Evolutionary conservation across 805 yeast species (phyloP), one percentile per base, ranked within the genome.

Genomic region (Yarrowia hollandica): DNA sequence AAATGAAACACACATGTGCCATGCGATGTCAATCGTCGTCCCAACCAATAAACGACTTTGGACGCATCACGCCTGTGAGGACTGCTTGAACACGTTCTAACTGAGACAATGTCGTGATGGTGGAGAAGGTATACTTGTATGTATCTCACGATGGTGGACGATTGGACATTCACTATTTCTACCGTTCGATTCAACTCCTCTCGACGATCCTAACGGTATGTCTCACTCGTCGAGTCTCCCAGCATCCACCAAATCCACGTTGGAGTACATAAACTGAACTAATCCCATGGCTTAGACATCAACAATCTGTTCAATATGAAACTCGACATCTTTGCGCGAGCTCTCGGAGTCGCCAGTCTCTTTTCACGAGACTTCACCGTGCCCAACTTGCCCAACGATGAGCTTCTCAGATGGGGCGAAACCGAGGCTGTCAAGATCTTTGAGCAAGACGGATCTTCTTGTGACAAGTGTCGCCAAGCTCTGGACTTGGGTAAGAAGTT

Each of bases 31-130:
- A 39, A 39, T 39, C 41, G 19, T 19, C n/a, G n/a, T 21, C 25
- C 44, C 30, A 39, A 39, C 44, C 44, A 39, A 39, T 39, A 39
- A 39, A 39, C 44, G 44, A 39, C 30, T 10, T 15, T 39, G 19
- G 14, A n/a, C 30, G 21, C 14, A 39, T 23, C 44, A 39, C 44
- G 44, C 44, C n/a, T 21, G n/a, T 16, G 26, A 37, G n/a, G n/a
- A n/a, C n/a, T n/a, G n/a, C n/a, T n/a, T 21, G 42, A 37, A 21
- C 5, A 37, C n/a, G 21, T 21, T 16, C 21, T 3, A 26, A 12
- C 26, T 21, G 42, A 37, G 42, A 37, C 26, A 37, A 14, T 3
- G 9, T n/a, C 3, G 4, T 37, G 12, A 11, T n/a, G 42, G 14
- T 39, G n/a, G 18, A 23, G 30, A 10, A n/a, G n/a, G n/a, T n/a